These are phyloP conservation scores for Penicillium cataractarum DNA, from an alignment of 495 filamentous ascomycete genomes.

Conservation along the genomic window DNA sequence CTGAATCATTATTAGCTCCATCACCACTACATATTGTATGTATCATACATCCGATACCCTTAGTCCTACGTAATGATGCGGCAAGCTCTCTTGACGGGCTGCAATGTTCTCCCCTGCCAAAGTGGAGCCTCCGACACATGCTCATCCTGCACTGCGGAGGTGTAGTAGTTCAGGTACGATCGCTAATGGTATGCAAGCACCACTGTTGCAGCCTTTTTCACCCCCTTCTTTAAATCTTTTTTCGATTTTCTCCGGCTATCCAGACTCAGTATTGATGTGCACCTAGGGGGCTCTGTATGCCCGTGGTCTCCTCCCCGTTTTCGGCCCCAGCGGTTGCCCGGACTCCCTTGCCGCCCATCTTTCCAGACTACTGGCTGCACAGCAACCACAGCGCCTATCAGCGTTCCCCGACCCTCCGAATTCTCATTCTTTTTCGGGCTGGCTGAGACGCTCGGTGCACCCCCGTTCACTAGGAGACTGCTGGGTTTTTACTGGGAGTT, in stretches of 20 bases:
- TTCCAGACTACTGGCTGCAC: conserved; percentile 36
- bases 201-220: conserved; percentile 1
- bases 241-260: conserved; percentile 1
- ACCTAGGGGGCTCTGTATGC: neutral
- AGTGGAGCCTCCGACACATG: conserved; percentile 8
- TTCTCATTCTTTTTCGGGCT: conserved; percentile 30
- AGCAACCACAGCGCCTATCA: conserved; percentile 47
- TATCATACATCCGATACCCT: neutral
- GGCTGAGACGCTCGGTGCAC: conserved; percentile 30
- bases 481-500: neutral
- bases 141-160: conserved; percentile 14
- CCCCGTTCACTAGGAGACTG: conserved; percentile 16
- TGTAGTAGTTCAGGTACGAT: conserved; percentile 16
- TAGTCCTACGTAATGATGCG: conserved; percentile 11
- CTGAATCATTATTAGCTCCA: no score
- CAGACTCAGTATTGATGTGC: conserved; percentile 12
- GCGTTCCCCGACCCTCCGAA: conserved; percentile 20
- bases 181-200: conserved; percentile 17
- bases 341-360: conserved; percentile 51
- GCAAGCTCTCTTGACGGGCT: neutral
- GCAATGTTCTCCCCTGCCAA: conserved; percentile 2
- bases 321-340: conserved; percentile 43
- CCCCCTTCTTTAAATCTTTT: conserved; percentile 2
- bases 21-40: no score
- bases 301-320: conserved; percentile 9